A percentile compares a stretch with the other conserved stretches of the same genome.
Evolutionary conservation across 106 monocot genomes (phyloP).

Genomic region (Dendrobium catenatum): DNA sequence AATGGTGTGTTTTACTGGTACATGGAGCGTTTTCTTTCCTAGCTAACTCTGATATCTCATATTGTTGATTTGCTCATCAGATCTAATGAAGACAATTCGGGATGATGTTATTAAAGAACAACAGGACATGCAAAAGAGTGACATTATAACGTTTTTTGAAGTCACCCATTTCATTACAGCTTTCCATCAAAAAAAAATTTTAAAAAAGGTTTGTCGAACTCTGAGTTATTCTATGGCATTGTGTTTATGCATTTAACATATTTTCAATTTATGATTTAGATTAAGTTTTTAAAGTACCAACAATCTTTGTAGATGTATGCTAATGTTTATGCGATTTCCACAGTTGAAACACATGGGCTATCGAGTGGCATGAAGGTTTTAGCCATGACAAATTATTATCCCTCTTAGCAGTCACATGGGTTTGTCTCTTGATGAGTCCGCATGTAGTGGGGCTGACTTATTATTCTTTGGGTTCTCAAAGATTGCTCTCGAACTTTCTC

Average conservation of each 20-base stretch:
- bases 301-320: not conserved
- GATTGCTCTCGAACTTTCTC: not conserved
- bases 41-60: not conserved
- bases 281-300: not conserved
- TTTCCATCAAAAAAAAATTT: slow-evolving; percentile 60
- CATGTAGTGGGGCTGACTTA: not conserved
- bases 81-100: slow-evolving; percentile 76
- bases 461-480: not conserved
- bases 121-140: slow-evolving; percentile 56
- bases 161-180: slow-evolving; percentile 64
- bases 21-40: not conserved
- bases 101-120: slow-evolving; percentile 76
- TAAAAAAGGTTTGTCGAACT: slow-evolving; percentile 38
- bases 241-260: not conserved
- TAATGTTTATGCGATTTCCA: not conserved
- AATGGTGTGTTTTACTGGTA: slow-evolving; percentile 46
- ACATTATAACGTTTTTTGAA: slow-evolving; percentile 67
- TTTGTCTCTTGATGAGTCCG: no score
- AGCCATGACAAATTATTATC: no score
- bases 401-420: no score
- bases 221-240: not conserved
- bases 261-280: not conserved
- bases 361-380: no score
- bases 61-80: slow-evolving; percentile 37
- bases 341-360: not conserved